A percentile compares a stretch with the other conserved stretches of the same genome.
phyloP scores from a whole-genome alignment of 140 eudicot species.

The Stevia rebaudiana region DNA sequence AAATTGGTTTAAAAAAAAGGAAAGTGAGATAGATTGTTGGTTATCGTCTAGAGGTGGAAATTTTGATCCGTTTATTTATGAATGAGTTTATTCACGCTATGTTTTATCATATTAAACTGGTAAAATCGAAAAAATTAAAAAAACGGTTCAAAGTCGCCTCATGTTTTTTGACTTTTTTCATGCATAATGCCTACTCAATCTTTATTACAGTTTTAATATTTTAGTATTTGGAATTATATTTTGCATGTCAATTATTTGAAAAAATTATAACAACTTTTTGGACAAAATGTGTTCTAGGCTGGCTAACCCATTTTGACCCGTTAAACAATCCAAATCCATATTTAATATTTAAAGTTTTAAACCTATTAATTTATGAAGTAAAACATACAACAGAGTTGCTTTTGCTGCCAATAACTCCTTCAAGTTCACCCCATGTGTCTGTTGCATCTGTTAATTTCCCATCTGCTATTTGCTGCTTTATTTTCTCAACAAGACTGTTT shows the following conservation, averaged over 20 bases:
- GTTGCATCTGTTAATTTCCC: conserved; percentile 53
- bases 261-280: background rate
- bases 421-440: conserved; percentile 52
- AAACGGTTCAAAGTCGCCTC: background rate
- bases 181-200: background rate
- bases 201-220: background rate
- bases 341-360: background rate
- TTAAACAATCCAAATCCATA: conserved; percentile 1
- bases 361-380: background rate
- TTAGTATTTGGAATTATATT: background rate
- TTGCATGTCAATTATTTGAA: background rate
- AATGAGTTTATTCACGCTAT: background rate
- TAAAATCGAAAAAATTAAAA: background rate
- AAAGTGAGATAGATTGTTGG: background rate
- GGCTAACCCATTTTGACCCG: conserved; percentile 4
- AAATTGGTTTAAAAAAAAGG: background rate
- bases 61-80: background rate
- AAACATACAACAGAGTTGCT: conserved; percentile 60
- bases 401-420: conserved; percentile 35
- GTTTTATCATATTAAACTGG: background rate
- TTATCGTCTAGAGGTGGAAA: conserved; percentile 1
- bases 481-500: conserved; percentile 52
- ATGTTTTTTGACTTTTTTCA: too few species aligned
- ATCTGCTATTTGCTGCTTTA: conserved; percentile 44
- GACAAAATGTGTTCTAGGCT: conserved; percentile 2